phyloP scores from a whole-genome alignment of 176 grass and related monocot genomes.

The Elymus sibiricus region DNA sequence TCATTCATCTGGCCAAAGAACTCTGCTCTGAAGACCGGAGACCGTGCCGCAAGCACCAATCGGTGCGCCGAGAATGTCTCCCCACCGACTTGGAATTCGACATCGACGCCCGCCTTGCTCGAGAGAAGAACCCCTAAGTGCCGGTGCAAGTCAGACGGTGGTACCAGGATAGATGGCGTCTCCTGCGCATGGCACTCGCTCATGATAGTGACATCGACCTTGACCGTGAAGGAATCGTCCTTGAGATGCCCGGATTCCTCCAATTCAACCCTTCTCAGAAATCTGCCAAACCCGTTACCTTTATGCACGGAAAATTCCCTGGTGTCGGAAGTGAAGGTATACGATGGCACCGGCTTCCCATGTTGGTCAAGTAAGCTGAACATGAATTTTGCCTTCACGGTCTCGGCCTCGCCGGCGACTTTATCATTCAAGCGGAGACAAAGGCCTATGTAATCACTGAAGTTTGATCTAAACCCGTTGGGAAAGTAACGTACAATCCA shows the following conservation, averaged over 20 bases:
- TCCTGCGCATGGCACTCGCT: neutral
- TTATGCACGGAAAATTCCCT: neutral
- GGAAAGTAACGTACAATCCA: neutral
- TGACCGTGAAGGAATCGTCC: neutral
- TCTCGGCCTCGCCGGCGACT: neutral
- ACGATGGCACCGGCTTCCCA: neutral
- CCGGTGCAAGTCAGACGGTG: constrained; percentile 29
- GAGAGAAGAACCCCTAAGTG: constrained; percentile 29
- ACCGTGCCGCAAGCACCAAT: neutral
- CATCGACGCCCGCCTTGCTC: neutral
- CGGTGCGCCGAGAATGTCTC: neutral
- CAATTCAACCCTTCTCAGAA: neutral
- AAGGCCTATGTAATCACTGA: neutral
- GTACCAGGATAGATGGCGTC: neutral
- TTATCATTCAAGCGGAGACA: neutral
- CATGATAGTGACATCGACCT: neutral
- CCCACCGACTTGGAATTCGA: neutral
- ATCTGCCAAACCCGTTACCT: too few species aligned
- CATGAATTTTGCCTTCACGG: neutral
- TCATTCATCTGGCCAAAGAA: neutral
- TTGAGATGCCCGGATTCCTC: constrained; percentile 18
- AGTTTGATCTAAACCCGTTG: accelerated
- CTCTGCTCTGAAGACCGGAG: neutral
- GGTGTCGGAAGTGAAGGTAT: neutral
- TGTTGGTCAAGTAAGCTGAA: neutral